A percentile compares a stretch with the other conserved stretches of the same genome.
Evolutionary conservation across 306 rosid genomes (phyloP).

Genomic region (Sophora flavescens): DNA sequence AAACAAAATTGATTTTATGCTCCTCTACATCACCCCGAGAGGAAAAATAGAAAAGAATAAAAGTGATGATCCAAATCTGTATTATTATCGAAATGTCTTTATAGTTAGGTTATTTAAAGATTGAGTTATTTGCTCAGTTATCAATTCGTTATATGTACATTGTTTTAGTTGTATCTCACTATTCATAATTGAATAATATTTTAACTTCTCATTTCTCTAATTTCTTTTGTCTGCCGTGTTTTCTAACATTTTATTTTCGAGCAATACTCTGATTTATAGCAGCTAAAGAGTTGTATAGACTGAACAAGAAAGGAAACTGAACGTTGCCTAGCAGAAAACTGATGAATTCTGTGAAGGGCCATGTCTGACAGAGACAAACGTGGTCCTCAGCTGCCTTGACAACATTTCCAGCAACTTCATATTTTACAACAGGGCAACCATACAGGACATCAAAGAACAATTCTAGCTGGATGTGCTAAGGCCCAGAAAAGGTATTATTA

Average conservation of each 20-base stretch:
- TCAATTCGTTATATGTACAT: too few relatives aligned
- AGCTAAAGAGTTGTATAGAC: slow-evolving; percentile 76
- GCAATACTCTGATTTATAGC: slow-evolving; percentile 61
- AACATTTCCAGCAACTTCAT: slow-evolving; percentile 64
- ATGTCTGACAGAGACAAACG: slow-evolving; percentile 74
- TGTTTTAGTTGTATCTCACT: too few relatives aligned
- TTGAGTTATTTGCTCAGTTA: too few relatives aligned
- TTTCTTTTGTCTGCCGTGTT: background rate
- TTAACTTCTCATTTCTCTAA: too few relatives aligned
- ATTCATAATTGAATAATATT: too few relatives aligned
- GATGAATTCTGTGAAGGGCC: slow-evolving; percentile 76
- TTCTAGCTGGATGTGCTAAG: slow-evolving; percentile 76
- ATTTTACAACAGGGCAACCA: slow-evolving; percentile 81
- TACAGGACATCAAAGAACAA: slow-evolving; percentile 67
- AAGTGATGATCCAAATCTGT: too few relatives aligned
- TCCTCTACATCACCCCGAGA: too few relatives aligned
- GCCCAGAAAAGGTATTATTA: slow-evolving; percentile 67
- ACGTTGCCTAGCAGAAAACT: slow-evolving; percentile 59
- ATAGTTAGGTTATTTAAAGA: too few relatives aligned
- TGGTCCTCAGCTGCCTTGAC: slow-evolving; percentile 75
- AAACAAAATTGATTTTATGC: too few relatives aligned
- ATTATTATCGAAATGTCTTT: too few relatives aligned
- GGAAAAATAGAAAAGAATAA: too few relatives aligned
- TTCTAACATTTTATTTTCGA: slow-evolving; percentile 11
- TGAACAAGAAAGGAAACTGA: slow-evolving; percentile 66